These are phyloP conservation scores for Colletotrichum phormii DNA, from an alignment of 2,329 filamentous ascomycete species.

Conservation along the genomic window DNA sequence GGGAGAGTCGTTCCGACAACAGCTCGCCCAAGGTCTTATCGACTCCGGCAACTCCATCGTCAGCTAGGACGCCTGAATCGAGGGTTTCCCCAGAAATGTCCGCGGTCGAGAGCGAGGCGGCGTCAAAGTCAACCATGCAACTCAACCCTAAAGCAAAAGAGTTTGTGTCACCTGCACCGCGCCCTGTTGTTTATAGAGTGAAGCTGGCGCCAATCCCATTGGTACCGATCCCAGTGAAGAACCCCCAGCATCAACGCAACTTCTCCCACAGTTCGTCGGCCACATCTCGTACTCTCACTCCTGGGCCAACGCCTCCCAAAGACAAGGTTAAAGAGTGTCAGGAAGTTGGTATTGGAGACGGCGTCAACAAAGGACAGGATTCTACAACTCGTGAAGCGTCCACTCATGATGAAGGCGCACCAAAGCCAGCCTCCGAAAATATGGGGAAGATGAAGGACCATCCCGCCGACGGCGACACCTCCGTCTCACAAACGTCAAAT, in stretches of 20 bases:
- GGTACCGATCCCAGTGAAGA: constrained; percentile 22
- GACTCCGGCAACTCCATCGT: constrained; percentile 16
- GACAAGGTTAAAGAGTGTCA: background rate
- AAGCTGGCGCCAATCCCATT: constrained; percentile 9
- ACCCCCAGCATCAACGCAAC: background rate
- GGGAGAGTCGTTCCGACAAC: constrained; percentile 8
- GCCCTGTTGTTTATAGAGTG: background rate
- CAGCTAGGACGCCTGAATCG: background rate
- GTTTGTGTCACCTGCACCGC: constrained; percentile 7
- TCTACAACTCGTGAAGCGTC: background rate
- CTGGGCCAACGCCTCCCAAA: constrained; percentile 10
- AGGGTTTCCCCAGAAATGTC: background rate
- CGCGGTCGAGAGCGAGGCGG: background rate
- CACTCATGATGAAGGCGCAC: background rate
- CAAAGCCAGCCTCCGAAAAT: background rate
- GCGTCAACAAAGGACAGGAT: background rate
- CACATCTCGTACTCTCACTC: constrained; percentile 22
- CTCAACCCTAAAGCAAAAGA: constrained; percentile 27
- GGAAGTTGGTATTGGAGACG: background rate
- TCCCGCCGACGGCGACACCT: background rate
- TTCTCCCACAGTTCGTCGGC: constrained; percentile 12
- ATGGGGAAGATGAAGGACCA: background rate
- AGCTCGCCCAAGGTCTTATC: constrained; percentile 3
- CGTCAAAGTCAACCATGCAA: background rate
- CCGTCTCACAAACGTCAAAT: background rate